Evolutionary conservation across 805 yeast genomes (phyloP), one percentile per base, ranked within the genome.

Genomic region (Metschnikowia lochheadii): DNA sequence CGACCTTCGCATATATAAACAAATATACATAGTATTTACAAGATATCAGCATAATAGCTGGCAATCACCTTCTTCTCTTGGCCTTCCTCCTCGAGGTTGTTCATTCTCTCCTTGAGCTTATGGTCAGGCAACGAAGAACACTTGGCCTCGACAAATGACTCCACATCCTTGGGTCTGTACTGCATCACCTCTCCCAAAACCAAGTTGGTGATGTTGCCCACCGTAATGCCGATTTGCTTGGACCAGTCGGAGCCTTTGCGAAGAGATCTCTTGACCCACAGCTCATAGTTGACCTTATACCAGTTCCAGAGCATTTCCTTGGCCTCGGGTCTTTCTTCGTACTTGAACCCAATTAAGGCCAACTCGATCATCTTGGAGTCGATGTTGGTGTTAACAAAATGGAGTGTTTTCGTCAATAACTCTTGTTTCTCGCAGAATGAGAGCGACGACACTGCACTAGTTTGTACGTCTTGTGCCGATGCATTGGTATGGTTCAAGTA

Each of bases 301-400:
- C 89, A 85, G 3, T 72, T 65, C 81, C 83, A 83, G 8, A 82
- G 56, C 40, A 63, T 55, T 6, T 67, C 59, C 53, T 67, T 68
- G 57, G 61, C 52, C 45, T 63, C 44, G 56, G 52, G 46, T 54
- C 63, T 49, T 58, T 62, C 44, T 64, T 75, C 62, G 68, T 72
- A 60, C 67, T 72, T 55, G 76, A 65, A 47, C 11, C 89, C 89
- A 35, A 82, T 60, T n/a, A 85, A 64, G 0, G 80, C 82, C 46
- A 79, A 58, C 56, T 83, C 89, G 40, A 83, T 75, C 58, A 79
- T 62, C 29, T 70, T 72, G 7, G 78, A 69, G 55, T 81, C 85
- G 48, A 82, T 76, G 60, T 83, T 84, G 41, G 78, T 77, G 48
- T 67, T 63, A 13, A 84, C 79, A 59, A 77, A 84, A 54, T 82